phyloP scores from a whole-genome alignment of 768 basidiomycete genomes.

The Agrocybe praecox region DNA sequence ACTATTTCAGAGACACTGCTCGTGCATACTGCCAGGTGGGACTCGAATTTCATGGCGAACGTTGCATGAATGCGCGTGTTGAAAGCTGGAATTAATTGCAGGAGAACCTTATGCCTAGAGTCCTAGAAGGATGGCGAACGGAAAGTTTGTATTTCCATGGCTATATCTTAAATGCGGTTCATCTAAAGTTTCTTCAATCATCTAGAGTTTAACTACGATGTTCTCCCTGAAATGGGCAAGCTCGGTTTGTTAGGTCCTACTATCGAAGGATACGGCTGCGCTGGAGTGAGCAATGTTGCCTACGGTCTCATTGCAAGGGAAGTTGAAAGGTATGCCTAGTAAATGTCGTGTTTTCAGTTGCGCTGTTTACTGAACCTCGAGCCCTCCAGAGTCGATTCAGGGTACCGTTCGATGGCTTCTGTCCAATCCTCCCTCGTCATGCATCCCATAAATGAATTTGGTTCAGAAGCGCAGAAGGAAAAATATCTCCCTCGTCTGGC shows the following conservation, averaged over 20 bases:
- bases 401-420: slow-evolving; percentile 92
- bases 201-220: slow-evolving; percentile 73
- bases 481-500: slow-evolving; percentile 90
- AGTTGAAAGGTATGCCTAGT: slow-evolving; percentile 71
- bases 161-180: not conserved
- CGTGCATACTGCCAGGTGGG: slow-evolving; percentile 77
- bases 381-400: slow-evolving; percentile 81
- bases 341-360: not conserved
- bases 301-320: slow-evolving; percentile 95
- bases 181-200: not conserved
- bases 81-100: slow-evolving; percentile 29
- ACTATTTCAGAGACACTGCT: slow-evolving; percentile 69
- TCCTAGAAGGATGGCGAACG: slow-evolving; percentile 86
- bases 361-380: not conserved
- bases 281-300: slow-evolving; percentile 87
- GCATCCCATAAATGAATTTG: slow-evolving; percentile 92
- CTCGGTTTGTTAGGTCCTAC: slow-evolving; percentile 91
- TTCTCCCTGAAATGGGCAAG: slow-evolving; percentile 90
- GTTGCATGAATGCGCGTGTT: not conserved
- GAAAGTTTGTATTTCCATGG: slow-evolving; percentile 56
- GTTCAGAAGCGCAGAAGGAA: slow-evolving; percentile 87
- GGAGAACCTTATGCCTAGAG: slow-evolving; percentile 85
- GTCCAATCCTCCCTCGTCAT: slow-evolving; percentile 97
- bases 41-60: not conserved
- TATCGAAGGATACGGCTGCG: slow-evolving; percentile 92